Base-by-base conservation (phyloP, 2,329 filamentous ascomycete genomes). In the Stachybotrys chlorohalonatus region DNA sequence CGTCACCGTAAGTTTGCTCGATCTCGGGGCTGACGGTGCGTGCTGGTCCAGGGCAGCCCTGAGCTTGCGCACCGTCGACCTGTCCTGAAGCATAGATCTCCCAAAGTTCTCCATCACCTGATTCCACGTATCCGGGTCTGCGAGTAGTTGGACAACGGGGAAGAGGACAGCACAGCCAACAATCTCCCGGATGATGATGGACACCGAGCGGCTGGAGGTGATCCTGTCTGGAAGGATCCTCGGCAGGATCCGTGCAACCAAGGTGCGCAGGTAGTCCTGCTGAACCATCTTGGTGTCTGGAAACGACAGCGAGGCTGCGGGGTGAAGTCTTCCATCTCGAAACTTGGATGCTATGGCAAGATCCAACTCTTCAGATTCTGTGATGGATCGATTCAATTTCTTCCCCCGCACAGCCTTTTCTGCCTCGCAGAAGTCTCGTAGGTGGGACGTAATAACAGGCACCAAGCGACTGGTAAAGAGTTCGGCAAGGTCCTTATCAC, bases 71-170 rank as follows among this genome's bases (percentile, higher is more conserved):
- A 99, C 93, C 0, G 92, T 96, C 59, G 95, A 97, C 45, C 95
- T 84, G 68, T 99, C 95, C 69, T 97, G 94, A 47, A 99, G 78
- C 75, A 95, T 87, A 31, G 87, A 87, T 52, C 89, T 85, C 16
- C 91, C 88, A 70, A 86, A 90, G 54, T 86, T 92, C 70, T 97
- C 93, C 79, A 97, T 90, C 56, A 96, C 72, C 69, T 96, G 92
- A 64, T 99, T 97, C 93, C 93, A 99, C 8, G 88, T 95, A 73
- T 99, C 95, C 1, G 95, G 92, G 62, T 99, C 93, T 6, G 89
- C 83, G 16, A 99, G 75, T 58, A 91, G 76, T 63, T 87, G 84
- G 66, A 96, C 79, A 24, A 95, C 75, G 1, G 94, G 94, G 47
- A 84, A 85, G 45, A 99, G 75, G 46, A 99, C 86, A n/a, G 90